Evolutionary conservation across 1,139 yeast species (phyloP).

Genomic region (Taiozyma onychis): DNA sequence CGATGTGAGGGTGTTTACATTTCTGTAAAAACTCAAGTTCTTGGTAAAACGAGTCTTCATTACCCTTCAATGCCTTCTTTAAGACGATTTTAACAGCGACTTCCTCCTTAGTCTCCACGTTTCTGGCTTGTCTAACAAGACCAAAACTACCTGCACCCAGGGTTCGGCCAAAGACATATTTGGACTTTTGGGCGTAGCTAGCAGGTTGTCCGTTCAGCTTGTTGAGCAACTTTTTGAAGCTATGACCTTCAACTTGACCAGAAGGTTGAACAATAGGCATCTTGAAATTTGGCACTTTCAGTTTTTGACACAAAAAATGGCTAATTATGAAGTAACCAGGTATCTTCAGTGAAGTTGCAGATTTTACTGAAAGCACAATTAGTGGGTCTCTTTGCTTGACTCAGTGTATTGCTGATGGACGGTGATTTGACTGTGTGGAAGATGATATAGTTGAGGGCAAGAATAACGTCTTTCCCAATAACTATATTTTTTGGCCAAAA

Average conservation of each 20-base stretch:
- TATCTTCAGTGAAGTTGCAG: not conserved
- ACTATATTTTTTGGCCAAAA: not conserved
- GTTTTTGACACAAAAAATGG: not conserved
- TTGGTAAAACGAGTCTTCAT: slow-evolving; percentile 64
- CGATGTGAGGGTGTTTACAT: slow-evolving; percentile 75
- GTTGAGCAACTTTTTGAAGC: slow-evolving; percentile 30
- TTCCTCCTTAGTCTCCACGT: slow-evolving; percentile 52
- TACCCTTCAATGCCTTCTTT: slow-evolving; percentile 75
- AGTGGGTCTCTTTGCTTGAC: not conserved
- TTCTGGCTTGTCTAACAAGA: slow-evolving; percentile 73
- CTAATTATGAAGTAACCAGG: too few relatives aligned
- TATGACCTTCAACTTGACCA: slow-evolving; percentile 23
- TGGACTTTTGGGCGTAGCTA: slow-evolving; percentile 56
- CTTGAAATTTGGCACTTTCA: not conserved
- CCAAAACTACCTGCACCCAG: slow-evolving; percentile 94
- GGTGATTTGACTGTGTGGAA: not conserved
- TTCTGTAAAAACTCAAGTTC: slow-evolving; percentile 65
- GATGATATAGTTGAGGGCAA: not conserved
- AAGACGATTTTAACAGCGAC: slow-evolving; percentile 85
- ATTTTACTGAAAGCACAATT: not conserved
- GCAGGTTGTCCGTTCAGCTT: slow-evolving; percentile 71
- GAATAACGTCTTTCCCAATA: not conserved
- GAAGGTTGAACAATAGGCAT: slow-evolving; percentile 13
- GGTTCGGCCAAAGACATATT: slow-evolving; percentile 70
- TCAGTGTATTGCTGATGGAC: not conserved